A percentile compares a stretch with the other conserved stretches of the same genome.
These are phyloP conservation scores for Capsicum rhomboideum DNA, from an alignment of 257 asterid genomes.

Conservation along the genomic window DNA sequence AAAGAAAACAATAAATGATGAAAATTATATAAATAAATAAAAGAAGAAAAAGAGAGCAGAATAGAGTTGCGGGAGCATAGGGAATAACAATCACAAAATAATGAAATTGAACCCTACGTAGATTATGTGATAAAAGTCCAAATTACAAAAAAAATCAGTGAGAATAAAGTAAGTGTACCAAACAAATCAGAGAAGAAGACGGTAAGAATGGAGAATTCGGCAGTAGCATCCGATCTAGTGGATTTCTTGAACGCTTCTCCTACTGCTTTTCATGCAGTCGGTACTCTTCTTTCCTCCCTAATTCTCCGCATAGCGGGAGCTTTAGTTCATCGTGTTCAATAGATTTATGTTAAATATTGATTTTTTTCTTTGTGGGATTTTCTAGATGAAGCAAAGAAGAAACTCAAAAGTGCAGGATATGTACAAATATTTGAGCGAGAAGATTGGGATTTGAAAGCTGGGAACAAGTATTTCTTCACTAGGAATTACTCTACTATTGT, in stretches of 20 bases:
- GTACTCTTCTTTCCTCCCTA: slow-evolving; percentile 21
- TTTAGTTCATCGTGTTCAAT: too few species aligned
- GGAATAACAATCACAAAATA: background rate
- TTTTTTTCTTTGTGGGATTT: background rate
- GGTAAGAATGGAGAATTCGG: slow-evolving; percentile 47
- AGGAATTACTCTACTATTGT: slow-evolving; percentile 85
- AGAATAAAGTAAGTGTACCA: background rate
- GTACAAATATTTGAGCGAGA: slow-evolving; percentile 70
- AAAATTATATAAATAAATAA: too few species aligned
- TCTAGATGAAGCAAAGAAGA: slow-evolving; percentile 72
- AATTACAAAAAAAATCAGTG: too few species aligned
- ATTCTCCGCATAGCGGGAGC: too few species aligned
- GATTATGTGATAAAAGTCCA: too few species aligned
- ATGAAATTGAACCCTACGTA: too few species aligned
- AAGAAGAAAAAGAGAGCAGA: background rate
- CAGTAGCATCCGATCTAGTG: slow-evolving; percentile 54
- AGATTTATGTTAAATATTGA: too few species aligned
- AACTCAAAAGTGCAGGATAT: slow-evolving; percentile 62
- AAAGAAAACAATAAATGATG: too few species aligned
- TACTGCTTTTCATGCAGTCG: slow-evolving; percentile 95
- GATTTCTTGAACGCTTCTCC: slow-evolving; percentile 91
- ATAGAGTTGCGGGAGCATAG: background rate
- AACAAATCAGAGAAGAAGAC: background rate
- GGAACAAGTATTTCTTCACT: slow-evolving; percentile 85
- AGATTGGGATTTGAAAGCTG: slow-evolving; percentile 81